phyloP scores from a whole-genome alignment of 2,329 filamentous ascomycete species.

The Malbranchea zuffiana region DNA sequence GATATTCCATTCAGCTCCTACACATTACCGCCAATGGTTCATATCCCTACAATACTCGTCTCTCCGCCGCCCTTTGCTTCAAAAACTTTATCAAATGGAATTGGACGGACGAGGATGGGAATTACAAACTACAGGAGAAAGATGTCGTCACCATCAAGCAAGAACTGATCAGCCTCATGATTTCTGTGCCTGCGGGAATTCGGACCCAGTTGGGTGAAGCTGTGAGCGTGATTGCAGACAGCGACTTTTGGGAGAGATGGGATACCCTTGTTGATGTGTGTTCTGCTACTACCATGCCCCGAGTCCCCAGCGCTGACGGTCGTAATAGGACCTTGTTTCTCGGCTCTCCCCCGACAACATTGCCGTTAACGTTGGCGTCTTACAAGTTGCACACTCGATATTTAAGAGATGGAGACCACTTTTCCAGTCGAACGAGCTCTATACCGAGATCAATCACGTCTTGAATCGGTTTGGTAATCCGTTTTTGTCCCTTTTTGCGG shows the following conservation, averaged over 20 bases:
- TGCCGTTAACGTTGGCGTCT: conserved; percentile 79
- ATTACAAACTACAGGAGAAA: conserved; percentile 71
- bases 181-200: conserved; percentile 72
- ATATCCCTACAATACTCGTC: conserved; percentile 64
- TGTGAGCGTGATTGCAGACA: conserved; percentile 94
- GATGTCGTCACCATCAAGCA: conserved; percentile 88
- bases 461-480: conserved; percentile 71
- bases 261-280: conserved; percentile 79
- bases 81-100: conserved; percentile 96
- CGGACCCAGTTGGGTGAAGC: conserved; percentile 93
- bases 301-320: conserved; percentile 8
- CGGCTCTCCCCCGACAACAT: conserved; percentile 72
- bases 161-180: conserved; percentile 94
- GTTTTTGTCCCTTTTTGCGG: conserved; percentile 68
- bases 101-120: conserved; percentile 92
- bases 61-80: conserved; percentile 86
- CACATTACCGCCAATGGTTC: conserved; percentile 74
- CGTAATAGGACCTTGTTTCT: conserved; percentile 65
- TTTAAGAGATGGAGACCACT: conserved; percentile 93
- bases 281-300: neutral
- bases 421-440: conserved; percentile 85
- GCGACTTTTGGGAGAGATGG: conserved; percentile 94
- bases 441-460: conserved; percentile 93
- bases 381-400: conserved; percentile 96
- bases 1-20: conserved; percentile 78